Conservation (phyloP, 73 alveolate genomes). For the Paramecium caudatum region DNA sequence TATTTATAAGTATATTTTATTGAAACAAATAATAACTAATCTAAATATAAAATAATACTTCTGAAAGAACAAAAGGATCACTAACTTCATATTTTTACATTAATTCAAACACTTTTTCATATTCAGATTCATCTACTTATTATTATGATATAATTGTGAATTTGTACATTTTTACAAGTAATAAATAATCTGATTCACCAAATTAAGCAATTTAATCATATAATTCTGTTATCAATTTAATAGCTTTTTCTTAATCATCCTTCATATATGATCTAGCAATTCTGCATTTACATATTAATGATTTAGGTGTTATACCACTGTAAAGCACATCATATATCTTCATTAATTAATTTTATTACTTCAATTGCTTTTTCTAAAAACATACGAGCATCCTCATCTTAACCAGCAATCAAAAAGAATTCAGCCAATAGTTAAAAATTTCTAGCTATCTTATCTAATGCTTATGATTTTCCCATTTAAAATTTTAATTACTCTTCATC, state of each 20-base stretch:
- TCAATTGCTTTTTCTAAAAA: slow-evolving; percentile 54
- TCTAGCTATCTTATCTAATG: slow-evolving; percentile 34
- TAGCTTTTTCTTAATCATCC: not conserved
- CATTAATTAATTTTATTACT: not conserved
- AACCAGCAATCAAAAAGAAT: slow-evolving; percentile 25
- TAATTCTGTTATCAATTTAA: not conserved
- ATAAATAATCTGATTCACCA: slow-evolving; percentile 5
- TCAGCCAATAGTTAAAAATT: slow-evolving; percentile 37
- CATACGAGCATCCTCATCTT: slow-evolving; percentile 21
- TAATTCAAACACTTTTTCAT: not conserved
- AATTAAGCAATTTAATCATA: not conserved
- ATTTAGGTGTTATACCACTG: slow-evolving; percentile 12
- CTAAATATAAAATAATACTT: not conserved
- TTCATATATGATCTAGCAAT: slow-evolving; percentile 12
- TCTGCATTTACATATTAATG: slow-evolving; percentile 33
- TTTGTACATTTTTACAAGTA: slow-evolving; percentile 1
- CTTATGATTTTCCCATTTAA: slow-evolving; percentile 27
- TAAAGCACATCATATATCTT: not conserved
- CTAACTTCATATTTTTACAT: not conserved
- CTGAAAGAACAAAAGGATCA: slow-evolving; percentile 29
- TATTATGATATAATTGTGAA: not conserved
- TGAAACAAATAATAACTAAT: too few species aligned
- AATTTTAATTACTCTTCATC: not conserved
- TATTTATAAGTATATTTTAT: slow-evolving; percentile 3
- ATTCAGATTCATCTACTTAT: slow-evolving; percentile 12